Percentiles rank a stretch among this genome's conserved stretches.
Evolutionary conservation across 2,329 filamentous ascomycete genomes (phyloP).

Genomic region (Lachnellula suecica): DNA sequence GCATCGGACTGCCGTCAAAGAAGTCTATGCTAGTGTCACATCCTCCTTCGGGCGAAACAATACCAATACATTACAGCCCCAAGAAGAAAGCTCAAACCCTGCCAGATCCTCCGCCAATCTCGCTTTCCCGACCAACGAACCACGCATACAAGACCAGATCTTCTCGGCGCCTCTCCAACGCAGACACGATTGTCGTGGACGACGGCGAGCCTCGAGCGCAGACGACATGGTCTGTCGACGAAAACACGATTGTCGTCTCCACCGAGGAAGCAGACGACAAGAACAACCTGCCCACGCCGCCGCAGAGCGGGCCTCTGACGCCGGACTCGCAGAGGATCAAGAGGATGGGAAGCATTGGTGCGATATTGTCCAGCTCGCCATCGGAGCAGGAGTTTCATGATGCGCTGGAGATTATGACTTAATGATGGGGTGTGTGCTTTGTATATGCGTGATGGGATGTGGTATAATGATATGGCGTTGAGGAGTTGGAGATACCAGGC

Average conservation of each 20-base stretch:
- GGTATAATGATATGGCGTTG: no score
- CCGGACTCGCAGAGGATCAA: slow-evolving; percentile 23
- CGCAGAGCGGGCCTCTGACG: slow-evolving; percentile 18
- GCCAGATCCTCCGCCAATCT: background rate
- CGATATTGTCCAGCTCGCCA: slow-evolving; percentile 21
- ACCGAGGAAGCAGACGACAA: background rate
- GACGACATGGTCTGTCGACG: background rate
- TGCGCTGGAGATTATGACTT: slow-evolving; percentile 16
- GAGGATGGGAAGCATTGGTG: slow-evolving; percentile 23
- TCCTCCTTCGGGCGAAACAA: slow-evolving; percentile 14
- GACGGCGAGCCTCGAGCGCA: background rate
- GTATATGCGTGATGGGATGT: no score
- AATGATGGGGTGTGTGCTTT: background rate
- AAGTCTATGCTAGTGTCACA: slow-evolving; percentile 9
- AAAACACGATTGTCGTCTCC: slow-evolving; percentile 12
- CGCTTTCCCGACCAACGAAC: background rate
- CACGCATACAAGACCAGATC: slow-evolving; percentile 12
- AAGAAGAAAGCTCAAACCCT: slow-evolving; percentile 1
- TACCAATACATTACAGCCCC: slow-evolving; percentile 12
- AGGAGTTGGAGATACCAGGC: no score
- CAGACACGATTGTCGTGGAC: slow-evolving; percentile 1
- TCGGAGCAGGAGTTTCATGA: slow-evolving; percentile 20
- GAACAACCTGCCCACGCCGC: slow-evolving; percentile 14
- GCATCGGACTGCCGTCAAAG: slow-evolving; percentile 6
- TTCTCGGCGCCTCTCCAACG: background rate